Evolutionary conservation across 108 stramenopile genomes (phyloP).

Genomic region (Phaeodactylum tricornutum): DNA sequence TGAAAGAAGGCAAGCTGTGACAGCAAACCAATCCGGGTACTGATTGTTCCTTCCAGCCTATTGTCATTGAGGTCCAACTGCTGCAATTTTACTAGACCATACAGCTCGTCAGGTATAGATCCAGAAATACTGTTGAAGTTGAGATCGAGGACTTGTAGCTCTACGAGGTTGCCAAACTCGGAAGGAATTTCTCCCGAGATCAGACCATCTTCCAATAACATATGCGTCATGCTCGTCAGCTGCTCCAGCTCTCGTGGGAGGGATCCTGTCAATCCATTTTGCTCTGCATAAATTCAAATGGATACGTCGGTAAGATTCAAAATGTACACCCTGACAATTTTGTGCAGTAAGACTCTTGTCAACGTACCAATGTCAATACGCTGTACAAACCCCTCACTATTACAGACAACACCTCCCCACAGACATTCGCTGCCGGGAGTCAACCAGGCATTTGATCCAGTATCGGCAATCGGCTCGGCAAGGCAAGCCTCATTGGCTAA

Average conservation of each 20-base stretch:
- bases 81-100: constrained; percentile 25
- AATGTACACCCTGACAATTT: not conserved
- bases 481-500: constrained; percentile 35
- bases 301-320: not conserved
- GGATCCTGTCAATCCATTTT: constrained; percentile 47
- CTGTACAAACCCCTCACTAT: constrained; percentile 14
- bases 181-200: constrained; percentile 50
- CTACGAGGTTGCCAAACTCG: constrained; percentile 16
- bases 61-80: constrained; percentile 73
- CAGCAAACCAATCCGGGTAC: constrained; percentile 31
- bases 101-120: constrained; percentile 37
- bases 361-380: constrained; percentile 37
- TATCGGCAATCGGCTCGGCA: constrained; percentile 12
- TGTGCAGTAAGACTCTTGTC: not conserved
- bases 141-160: constrained; percentile 40
- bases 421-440: constrained; percentile 36
- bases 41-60: constrained; percentile 39
- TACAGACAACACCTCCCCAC: constrained; percentile 61
- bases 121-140: constrained; percentile 55
- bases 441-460: constrained; percentile 46
- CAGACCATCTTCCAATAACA: constrained; percentile 43
- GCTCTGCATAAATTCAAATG: constrained; percentile 18
- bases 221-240: constrained; percentile 23
- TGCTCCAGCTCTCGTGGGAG: constrained; percentile 36
- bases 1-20: constrained; percentile 45